These are phyloP conservation scores for Mortierella antarctica DNA, from an alignment of 192 early-diverging fungal species.

Conservation along the genomic window DNA sequence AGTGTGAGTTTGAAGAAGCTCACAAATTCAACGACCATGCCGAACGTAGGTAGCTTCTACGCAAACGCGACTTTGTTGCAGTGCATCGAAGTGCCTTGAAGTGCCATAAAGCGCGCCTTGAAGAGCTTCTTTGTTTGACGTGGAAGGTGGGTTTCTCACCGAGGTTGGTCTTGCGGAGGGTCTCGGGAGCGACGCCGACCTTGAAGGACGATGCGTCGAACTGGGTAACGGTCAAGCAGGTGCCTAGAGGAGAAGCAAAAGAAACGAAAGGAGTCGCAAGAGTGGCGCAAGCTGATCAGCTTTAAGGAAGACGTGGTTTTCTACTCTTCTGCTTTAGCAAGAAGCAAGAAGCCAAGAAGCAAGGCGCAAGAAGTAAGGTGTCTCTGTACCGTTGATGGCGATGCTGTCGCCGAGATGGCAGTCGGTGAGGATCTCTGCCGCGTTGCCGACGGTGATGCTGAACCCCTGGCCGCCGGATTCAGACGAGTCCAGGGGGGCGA, in stretches of 20 bases:
- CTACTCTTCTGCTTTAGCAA: neutral
- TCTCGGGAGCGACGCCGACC: slow-evolving; percentile 94
- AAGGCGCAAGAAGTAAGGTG: neutral
- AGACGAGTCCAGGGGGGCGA: slow-evolving; percentile 77
- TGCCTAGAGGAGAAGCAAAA: slow-evolving; percentile 61
- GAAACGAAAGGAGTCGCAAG: neutral
- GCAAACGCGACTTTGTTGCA: no score
- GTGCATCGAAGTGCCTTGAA: no score
- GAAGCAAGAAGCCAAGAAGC: neutral
- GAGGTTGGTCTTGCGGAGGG: slow-evolving; percentile 91
- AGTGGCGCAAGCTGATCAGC: neutral
- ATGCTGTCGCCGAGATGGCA: slow-evolving; percentile 96
- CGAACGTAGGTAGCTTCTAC: no score
- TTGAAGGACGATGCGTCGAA: slow-evolving; percentile 87
- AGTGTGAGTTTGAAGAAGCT: neutral
- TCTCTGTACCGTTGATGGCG: slow-evolving; percentile 80
- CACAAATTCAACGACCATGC: neutral
- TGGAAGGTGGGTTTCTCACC: slow-evolving; percentile 57
- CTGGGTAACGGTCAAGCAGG: slow-evolving; percentile 97
- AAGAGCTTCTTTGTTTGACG: neutral
- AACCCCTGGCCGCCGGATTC: slow-evolving; percentile 88
- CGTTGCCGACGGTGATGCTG: slow-evolving; percentile 82
- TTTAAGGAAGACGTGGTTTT: neutral
- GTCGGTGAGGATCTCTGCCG: slow-evolving; percentile 78
- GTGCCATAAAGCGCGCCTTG: neutral